Conservation (phyloP, 148 eudicot species). For the Camellia sinensis region DNA sequence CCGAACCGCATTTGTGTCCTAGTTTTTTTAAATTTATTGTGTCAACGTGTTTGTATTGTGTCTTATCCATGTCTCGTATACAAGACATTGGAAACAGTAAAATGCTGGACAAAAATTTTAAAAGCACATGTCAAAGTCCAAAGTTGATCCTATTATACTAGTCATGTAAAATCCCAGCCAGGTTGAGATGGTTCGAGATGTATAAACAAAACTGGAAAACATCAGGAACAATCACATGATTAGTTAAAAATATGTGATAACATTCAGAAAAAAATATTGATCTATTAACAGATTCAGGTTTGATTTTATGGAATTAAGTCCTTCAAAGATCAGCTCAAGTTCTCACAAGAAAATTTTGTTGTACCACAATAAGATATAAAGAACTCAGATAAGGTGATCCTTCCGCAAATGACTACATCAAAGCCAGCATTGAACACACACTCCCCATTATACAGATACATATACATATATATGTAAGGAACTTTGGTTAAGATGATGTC, state of each 20-base stretch:
- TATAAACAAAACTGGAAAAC: neutral
- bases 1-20: too few species aligned
- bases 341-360: neutral
- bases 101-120: neutral
- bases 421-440: neutral
- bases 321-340: neutral
- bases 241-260: too few species aligned
- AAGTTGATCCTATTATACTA: neutral
- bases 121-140: neutral
- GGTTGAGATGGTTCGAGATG: neutral
- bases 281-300: neutral
- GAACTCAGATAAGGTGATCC: neutral
- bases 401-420: neutral
- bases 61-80: too few species aligned
- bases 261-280: too few species aligned
- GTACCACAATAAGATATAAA: neutral
- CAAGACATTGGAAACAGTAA: too few species aligned
- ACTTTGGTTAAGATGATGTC: too few species aligned
- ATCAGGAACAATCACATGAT: too few species aligned
- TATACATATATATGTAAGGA: too few species aligned
- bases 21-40: too few species aligned
- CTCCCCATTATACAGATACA: neutral
- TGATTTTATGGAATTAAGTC: neutral
- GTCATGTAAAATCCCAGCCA: neutral
- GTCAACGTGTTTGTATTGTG: too few species aligned